phyloP scores from a whole-genome alignment of 306 rosid species.

The Vicia villosa region DNA sequence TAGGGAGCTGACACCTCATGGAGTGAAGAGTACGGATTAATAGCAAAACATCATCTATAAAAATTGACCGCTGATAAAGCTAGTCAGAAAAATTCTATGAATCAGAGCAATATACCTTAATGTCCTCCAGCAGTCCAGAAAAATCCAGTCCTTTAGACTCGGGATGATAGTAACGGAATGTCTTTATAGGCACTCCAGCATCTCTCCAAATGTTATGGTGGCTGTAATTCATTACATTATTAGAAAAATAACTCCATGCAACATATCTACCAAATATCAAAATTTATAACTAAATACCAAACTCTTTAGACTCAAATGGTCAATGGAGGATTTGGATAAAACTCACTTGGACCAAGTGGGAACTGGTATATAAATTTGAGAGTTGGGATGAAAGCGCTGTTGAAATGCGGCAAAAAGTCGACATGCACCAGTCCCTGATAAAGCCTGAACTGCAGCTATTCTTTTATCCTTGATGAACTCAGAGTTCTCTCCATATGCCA shows the following conservation, averaged over 20 bases:
- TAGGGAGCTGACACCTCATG: not conserved
- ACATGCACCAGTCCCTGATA: constrained; percentile 98
- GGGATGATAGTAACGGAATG: constrained; percentile 90
- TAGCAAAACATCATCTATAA: constrained; percentile 29
- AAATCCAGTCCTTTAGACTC: constrained; percentile 87
- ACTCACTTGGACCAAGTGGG: constrained; percentile 96
- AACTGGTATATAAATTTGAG: constrained; percentile 82
- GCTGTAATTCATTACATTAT: constrained; percentile 53
- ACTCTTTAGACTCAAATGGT: constrained; percentile 11
- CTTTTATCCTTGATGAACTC: constrained; percentile 78
- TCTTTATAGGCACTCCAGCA: constrained; percentile 77
- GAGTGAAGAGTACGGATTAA: constrained; percentile 9
- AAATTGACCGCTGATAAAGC: constrained; percentile 2
- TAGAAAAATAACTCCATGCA: constrained; percentile 18
- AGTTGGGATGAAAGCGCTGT: constrained; percentile 77
- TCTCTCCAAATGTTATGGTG: constrained; percentile 99
- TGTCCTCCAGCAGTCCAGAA: constrained; percentile 74
- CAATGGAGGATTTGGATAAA: not conserved
- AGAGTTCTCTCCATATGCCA: constrained; percentile 91
- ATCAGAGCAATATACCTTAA: constrained; percentile 47
- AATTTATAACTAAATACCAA: not conserved
- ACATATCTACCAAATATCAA: constrained; percentile 5
- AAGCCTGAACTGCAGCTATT: constrained; percentile 94
- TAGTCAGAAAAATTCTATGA: not conserved
- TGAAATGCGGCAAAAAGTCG: constrained; percentile 94